Percentiles rank a stretch among this genome's conserved stretches.
Evolutionary conservation across 164 flowering plant species (phyloP).

Genomic region (Macadamia integrifolia): DNA sequence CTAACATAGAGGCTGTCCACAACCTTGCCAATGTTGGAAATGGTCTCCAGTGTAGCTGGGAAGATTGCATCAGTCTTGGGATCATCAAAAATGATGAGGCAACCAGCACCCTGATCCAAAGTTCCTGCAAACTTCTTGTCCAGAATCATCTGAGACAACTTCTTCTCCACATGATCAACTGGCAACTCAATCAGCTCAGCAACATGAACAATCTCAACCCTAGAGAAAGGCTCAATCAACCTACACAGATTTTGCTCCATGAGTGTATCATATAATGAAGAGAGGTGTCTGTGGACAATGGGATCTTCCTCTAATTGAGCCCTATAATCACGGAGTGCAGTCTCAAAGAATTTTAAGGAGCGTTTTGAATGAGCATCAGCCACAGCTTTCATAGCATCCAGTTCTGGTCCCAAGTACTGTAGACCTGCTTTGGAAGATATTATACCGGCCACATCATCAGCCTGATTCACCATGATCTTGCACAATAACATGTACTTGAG

Average conservation of each 20-base stretch:
- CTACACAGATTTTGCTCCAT: slow-evolving; percentile 67
- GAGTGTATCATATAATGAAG: slow-evolving; percentile 57
- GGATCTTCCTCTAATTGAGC: slow-evolving; percentile 69
- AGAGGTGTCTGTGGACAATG: slow-evolving; percentile 65
- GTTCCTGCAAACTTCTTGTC: slow-evolving; percentile 67
- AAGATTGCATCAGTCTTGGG: slow-evolving; percentile 54
- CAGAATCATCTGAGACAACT: slow-evolving; percentile 62
- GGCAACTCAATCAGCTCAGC: slow-evolving; percentile 60
- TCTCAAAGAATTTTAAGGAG: slow-evolving; percentile 52
- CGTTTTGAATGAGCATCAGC: slow-evolving; percentile 62
- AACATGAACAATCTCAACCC: slow-evolving; percentile 58
- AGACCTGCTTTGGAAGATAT: slow-evolving; percentile 65
- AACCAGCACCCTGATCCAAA: slow-evolving; percentile 66
- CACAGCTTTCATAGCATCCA: slow-evolving; percentile 75
- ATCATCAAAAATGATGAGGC: slow-evolving; percentile 54
- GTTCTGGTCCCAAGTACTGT: slow-evolving; percentile 52
- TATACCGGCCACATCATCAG: slow-evolving; percentile 65
- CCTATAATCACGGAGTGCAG: slow-evolving; percentile 43
- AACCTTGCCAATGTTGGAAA: slow-evolving; percentile 58
- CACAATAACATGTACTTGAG: slow-evolving; percentile 63
- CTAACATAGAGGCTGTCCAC: slow-evolving; percentile 54
- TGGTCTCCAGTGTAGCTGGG: slow-evolving; percentile 59
- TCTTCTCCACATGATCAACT: slow-evolving; percentile 55
- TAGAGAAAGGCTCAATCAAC: slow-evolving; percentile 63
- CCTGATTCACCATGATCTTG: slow-evolving; percentile 65